Evolutionary conservation across 106 monocot species (phyloP).

Genomic region (Allium cepa): DNA sequence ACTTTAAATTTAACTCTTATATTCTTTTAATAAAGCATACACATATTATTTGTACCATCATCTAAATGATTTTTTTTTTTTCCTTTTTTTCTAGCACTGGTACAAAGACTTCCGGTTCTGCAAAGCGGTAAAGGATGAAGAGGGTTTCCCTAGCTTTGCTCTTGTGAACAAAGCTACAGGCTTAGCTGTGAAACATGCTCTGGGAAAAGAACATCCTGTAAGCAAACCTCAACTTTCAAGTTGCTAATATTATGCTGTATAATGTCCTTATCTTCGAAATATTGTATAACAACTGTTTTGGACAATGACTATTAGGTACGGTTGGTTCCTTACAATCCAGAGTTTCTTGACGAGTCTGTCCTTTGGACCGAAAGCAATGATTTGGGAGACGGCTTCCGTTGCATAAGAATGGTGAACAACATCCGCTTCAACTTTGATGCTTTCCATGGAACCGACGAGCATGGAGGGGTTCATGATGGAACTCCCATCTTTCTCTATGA

Average conservation of each 20-base stretch:
- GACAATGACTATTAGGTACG: constrained; percentile 12
- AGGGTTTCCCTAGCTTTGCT: constrained; percentile 63
- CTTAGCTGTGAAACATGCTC: constrained; percentile 60
- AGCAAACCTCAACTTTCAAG: constrained; percentile 1
- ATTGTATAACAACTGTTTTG: not conserved
- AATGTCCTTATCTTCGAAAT: not conserved
- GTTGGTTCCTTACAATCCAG: constrained; percentile 18
- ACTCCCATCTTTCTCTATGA: constrained; percentile 25
- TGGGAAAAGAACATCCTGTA: constrained; percentile 51
- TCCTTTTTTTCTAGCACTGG: constrained; percentile 67
- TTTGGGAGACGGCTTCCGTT: constrained; percentile 23
- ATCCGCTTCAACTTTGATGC: constrained; percentile 33
- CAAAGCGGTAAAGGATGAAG: constrained; percentile 67
- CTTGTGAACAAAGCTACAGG: constrained; percentile 69
- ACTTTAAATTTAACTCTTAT: not conserved
- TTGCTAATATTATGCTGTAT: not conserved
- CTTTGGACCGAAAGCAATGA: constrained; percentile 31
- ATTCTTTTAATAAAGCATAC: not conserved
- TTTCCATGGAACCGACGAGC: constrained; percentile 24
- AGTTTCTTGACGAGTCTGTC: constrained; percentile 17
- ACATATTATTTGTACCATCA: not conserved
- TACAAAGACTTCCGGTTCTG: constrained; percentile 67
- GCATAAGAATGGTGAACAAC: constrained; percentile 34
- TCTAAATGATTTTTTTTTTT: not conserved
- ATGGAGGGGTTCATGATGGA: constrained; percentile 28